These are phyloP conservation scores for Fusarium lateritium DNA, from an alignment of 2,329 filamentous ascomycete species.

Conservation along the genomic window DNA sequence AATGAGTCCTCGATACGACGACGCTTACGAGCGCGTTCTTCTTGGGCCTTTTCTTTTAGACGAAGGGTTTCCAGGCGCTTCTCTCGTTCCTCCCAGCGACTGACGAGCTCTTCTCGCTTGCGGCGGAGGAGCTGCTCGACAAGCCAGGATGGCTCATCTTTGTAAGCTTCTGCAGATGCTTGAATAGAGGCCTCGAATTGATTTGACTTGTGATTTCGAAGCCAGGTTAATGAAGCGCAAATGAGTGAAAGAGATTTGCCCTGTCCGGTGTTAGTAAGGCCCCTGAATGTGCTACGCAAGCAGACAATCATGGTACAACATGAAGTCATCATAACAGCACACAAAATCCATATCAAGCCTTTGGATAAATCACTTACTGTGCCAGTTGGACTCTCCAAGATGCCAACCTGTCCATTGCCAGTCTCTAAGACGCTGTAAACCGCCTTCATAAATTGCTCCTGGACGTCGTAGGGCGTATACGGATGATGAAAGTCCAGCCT, in stretches of 20 bases:
- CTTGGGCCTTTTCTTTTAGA: constrained; percentile 72
- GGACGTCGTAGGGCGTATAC: constrained; percentile 88
- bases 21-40: constrained; percentile 64
- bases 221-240: constrained; percentile 90
- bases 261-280: constrained; percentile 54
- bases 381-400: constrained; percentile 95
- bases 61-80: constrained; percentile 76
- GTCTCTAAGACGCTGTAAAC: constrained; percentile 83
- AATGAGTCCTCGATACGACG: constrained; percentile 58
- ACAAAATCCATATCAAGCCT: too few relatives aligned
- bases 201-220: constrained; percentile 82
- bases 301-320: not conserved
- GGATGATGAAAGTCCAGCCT: constrained; percentile 84
- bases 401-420: constrained; percentile 81
- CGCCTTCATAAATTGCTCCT: constrained; percentile 88
- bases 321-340: too few relatives aligned
- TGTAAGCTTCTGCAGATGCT: constrained; percentile 59
- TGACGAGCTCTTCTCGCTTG: constrained; percentile 75
- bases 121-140: constrained; percentile 80
- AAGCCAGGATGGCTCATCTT: constrained; percentile 89
- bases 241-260: constrained; percentile 95
- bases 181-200: constrained; percentile 68
- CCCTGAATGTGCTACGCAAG: not conserved
- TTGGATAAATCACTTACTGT: constrained; percentile 61
- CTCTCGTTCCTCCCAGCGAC: constrained; percentile 81